Percentiles rank a stretch among this genome's conserved stretches.
Conservation (phyloP, 495 filamentous ascomycete genomes). For the Alectoria sarmentosa region DNA sequence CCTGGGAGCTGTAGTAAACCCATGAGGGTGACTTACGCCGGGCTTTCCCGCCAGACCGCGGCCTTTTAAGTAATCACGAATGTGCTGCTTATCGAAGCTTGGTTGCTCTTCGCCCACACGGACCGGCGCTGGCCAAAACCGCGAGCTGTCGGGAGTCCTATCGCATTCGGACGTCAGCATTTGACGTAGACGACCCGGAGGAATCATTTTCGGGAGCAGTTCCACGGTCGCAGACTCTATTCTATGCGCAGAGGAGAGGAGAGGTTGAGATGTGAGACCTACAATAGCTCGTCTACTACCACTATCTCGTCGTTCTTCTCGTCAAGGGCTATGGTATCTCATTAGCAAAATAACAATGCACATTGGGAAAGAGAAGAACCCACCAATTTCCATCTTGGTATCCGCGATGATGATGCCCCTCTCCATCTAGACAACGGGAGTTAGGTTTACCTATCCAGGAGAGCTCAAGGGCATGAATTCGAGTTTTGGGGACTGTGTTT, state of each 20-base stretch:
- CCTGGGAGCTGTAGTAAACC: background rate
- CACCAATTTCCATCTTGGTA: slow-evolving; percentile 1
- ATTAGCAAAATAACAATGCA: too few relatives aligned
- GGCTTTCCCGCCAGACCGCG: background rate
- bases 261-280: too few relatives aligned
- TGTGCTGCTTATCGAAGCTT: slow-evolving; percentile 1
- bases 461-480: too few relatives aligned
- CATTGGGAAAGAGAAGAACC: too few relatives aligned
- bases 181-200: too few relatives aligned
- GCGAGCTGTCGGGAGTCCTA: slow-evolving; percentile 1
- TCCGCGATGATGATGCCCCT: background rate
- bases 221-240: background rate
- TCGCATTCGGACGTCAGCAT: background rate
- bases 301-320: too few relatives aligned
- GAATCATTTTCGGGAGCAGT: background rate
- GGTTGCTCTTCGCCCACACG: background rate
- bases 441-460: too few relatives aligned
- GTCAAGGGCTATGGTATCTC: too few relatives aligned
- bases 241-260: too few relatives aligned
- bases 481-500: too few relatives aligned
- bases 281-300: too few relatives aligned
- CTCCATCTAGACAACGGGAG: too few relatives aligned
- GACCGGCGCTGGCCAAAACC: background rate
- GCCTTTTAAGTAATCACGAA: background rate
- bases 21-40: background rate